Conservation (phyloP, 139 green algal genomes). For the Edaphochlamys debaryana region DNA sequence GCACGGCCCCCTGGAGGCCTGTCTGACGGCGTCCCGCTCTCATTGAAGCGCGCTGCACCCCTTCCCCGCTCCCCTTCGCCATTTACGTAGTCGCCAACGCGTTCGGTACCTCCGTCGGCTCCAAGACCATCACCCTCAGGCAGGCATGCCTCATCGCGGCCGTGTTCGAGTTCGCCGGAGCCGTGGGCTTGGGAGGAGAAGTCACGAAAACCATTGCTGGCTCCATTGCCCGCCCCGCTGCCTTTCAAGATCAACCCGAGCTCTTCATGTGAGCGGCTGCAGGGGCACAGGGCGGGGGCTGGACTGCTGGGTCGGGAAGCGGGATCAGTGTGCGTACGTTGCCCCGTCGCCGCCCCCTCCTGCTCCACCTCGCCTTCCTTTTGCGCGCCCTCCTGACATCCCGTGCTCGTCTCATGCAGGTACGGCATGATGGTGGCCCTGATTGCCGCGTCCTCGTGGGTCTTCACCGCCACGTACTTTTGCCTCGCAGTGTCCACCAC, state of each 20-base stretch:
- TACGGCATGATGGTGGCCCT: conserved; percentile 56
- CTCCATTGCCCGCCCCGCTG: conserved; percentile 25
- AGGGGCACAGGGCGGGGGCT: no score
- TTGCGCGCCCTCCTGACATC: no score
- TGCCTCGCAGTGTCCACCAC: conserved; percentile 40
- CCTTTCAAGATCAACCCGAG: conserved; percentile 21
- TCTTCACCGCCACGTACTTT: conserved; percentile 51
- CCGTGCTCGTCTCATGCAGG: no score
- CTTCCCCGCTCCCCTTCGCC: no score
- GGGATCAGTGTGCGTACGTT: no score
- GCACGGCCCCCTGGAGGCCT: no score
- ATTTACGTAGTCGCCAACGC: conserved; percentile 9
- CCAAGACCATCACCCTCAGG: conserved; percentile 51
- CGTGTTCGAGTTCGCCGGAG: conserved; percentile 53
- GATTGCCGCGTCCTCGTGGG: conserved; percentile 30
- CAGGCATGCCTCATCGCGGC: conserved; percentile 52
- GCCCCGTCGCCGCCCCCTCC: no score
- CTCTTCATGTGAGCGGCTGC: not conserved
- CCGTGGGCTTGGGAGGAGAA: conserved; percentile 34
- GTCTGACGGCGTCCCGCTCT: no score
- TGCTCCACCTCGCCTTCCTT: no score
- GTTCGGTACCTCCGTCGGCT: conserved; percentile 60
- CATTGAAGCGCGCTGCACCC: no score
- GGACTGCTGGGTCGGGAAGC: no score
- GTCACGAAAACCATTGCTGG: conserved; percentile 49